These are phyloP conservation scores for Diaporthe caulivora DNA, from an alignment of 2,329 filamentous ascomycete species.

Conservation along the genomic window DNA sequence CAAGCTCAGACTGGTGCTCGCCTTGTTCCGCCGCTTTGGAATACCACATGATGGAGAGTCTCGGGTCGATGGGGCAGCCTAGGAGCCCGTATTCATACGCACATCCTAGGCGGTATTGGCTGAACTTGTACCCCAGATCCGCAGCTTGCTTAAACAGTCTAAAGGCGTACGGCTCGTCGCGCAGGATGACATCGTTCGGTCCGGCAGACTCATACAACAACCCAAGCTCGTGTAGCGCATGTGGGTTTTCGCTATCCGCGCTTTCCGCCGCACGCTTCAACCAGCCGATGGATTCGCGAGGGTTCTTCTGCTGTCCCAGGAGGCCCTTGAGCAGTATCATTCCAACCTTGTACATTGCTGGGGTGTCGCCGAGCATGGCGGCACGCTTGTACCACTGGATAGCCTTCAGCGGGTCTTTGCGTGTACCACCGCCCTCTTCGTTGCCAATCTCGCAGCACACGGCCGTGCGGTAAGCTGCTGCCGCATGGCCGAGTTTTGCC, in stretches of 20 bases:
- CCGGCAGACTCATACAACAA: constrained; percentile 74
- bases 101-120: constrained; percentile 88
- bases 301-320: constrained; percentile 86
- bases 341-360: constrained; percentile 98
- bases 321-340: constrained; percentile 96
- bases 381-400: constrained; percentile 99
- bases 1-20: constrained; percentile 92
- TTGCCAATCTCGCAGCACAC: constrained; percentile 97
- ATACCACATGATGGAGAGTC: constrained; percentile 93
- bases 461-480: constrained; percentile 91
- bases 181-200: constrained; percentile 78
- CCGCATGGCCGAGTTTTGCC: constrained; percentile 87
- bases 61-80: constrained; percentile 84
- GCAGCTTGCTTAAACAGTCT: constrained; percentile 87
- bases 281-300: constrained; percentile 90
- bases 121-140: constrained; percentile 93
- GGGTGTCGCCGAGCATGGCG: constrained; percentile 88
- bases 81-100: constrained; percentile 91
- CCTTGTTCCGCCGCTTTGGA: constrained; percentile 90
- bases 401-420: constrained; percentile 90
- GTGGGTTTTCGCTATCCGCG: constrained; percentile 90
- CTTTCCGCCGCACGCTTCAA: constrained; percentile 91
- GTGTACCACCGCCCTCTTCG: constrained; percentile 93
- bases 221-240: constrained; percentile 91
- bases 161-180: constrained; percentile 86